Percentiles rank a stretch among this genome's conserved stretches.
phyloP scores from a whole-genome alignment of 2,329 filamentous ascomycete species.

The Magnaporthales sp. region DNA sequence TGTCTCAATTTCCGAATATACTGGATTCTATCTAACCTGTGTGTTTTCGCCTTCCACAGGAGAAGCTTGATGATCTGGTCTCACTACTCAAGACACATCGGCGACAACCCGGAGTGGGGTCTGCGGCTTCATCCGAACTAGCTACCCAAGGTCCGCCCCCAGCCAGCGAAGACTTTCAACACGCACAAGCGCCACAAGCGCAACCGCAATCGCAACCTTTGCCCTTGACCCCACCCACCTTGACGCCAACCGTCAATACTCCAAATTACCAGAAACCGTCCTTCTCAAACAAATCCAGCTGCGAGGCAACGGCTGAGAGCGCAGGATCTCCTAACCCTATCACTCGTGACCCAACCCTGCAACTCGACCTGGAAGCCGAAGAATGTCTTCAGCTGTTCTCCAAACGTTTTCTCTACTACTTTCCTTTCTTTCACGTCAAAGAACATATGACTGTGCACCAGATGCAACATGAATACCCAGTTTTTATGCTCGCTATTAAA shows the following conservation, averaged over 20 bases:
- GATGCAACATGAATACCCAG: conserved; percentile 31
- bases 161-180: conserved; percentile 5
- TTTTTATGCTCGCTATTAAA: conserved; percentile 41
- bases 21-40: too few relatives aligned
- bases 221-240: too few relatives aligned
- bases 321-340: not conserved
- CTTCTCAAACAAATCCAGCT: not conserved
- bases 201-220: too few relatives aligned
- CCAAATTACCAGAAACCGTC: not conserved
- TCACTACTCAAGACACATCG: conserved; percentile 27
- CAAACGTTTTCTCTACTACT: conserved; percentile 26
- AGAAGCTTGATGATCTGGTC: conserved; percentile 40
- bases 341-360: not conserved
- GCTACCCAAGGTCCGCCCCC: conserved; percentile 8
- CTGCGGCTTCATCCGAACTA: conserved; percentile 15
- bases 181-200: too few relatives aligned
- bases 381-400: conserved; percentile 30
- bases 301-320: not conserved
- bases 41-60: conserved; percentile 11
- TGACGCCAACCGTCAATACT: not conserved
- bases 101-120: conserved; percentile 1
- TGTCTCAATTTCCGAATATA: too few relatives aligned
- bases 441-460: conserved; percentile 24
- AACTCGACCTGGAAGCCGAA: conserved; percentile 23
- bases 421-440: conserved; percentile 35